A percentile compares a stretch with the other conserved stretches of the same genome.
Conservation (phyloP, 2,329 filamentous ascomycete species). For the Bipolaris bicolor region DNA sequence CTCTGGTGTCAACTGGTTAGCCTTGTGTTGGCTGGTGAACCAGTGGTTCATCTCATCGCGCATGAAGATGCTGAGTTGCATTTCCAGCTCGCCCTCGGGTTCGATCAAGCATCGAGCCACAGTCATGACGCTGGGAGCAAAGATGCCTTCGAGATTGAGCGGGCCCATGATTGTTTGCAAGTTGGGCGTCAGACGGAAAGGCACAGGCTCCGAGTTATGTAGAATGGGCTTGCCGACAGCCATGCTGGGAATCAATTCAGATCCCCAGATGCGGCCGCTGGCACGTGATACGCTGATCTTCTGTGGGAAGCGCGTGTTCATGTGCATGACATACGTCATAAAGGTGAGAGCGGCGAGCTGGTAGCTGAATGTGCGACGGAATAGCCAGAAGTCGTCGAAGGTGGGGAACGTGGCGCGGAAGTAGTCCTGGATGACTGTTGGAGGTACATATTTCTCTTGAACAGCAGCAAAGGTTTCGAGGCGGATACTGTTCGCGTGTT, state of each 20-base stretch:
- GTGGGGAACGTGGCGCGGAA: slow-evolving; percentile 87
- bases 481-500: slow-evolving; percentile 74
- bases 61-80: slow-evolving; percentile 92
- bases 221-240: slow-evolving; percentile 84
- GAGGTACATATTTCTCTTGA: slow-evolving; percentile 89
- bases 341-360: slow-evolving; percentile 94
- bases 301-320: slow-evolving; percentile 93
- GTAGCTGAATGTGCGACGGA: slow-evolving; percentile 95
- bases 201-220: slow-evolving; percentile 92
- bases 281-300: slow-evolving; percentile 91
- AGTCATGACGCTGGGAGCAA: slow-evolving; percentile 92
- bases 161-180: slow-evolving; percentile 96
- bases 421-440: slow-evolving; percentile 81
- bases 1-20: slow-evolving; percentile 59
- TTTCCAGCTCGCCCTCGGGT: slow-evolving; percentile 81
- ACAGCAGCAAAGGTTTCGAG: slow-evolving; percentile 95
- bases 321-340: slow-evolving; percentile 98
- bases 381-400: slow-evolving; percentile 96
- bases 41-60: slow-evolving; percentile 98
- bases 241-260: slow-evolving; percentile 91
- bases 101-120: slow-evolving; percentile 94
- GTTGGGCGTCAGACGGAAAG: slow-evolving; percentile 96
- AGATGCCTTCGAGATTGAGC: slow-evolving; percentile 93
- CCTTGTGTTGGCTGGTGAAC: slow-evolving; percentile 81
- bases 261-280: slow-evolving; percentile 91